Evolutionary conservation across 495 filamentous ascomycete genomes (phyloP).

Genomic region (Articulospora tetracladia): DNA sequence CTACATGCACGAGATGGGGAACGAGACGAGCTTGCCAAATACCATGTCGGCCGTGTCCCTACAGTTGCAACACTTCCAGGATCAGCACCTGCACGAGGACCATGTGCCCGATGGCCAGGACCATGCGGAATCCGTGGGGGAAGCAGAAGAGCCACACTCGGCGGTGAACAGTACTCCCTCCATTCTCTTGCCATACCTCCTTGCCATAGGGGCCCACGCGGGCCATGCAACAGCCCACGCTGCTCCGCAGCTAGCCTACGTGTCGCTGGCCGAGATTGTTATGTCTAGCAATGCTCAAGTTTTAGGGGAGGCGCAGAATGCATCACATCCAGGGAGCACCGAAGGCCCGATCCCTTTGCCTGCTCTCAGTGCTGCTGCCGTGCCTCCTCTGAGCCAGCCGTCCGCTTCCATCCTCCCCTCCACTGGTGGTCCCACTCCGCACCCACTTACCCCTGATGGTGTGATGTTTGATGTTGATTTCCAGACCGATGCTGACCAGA

Average conservation of each 20-base stretch:
- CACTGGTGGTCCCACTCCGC: neutral
- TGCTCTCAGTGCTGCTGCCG: constrained; percentile 1
- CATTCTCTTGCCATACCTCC: constrained; percentile 12
- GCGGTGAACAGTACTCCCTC: constrained; percentile 20
- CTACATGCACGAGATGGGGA: constrained; percentile 5
- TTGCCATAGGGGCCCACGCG: neutral
- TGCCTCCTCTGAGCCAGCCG: constrained; percentile 2
- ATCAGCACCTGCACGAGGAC: constrained; percentile 17
- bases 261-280: constrained; percentile 12
- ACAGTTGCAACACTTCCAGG: constrained; percentile 26
- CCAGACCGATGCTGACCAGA: constrained; percentile 16
- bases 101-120: constrained; percentile 14
- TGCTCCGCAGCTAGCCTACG: constrained; percentile 1
- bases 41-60: constrained; percentile 19
- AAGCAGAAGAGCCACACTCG: constrained; percentile 2
- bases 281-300: neutral
- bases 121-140: constrained; percentile 9
- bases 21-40: constrained; percentile 4
- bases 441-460: neutral
- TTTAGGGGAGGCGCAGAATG: neutral
- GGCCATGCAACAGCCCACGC: neutral
- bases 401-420: neutral
- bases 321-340: constrained; percentile 8
- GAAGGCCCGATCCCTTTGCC: constrained; percentile 4
- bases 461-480: neutral